Evolutionary conservation across 306 rosid species (phyloP).

Genomic region (Clitoria ternatea): DNA sequence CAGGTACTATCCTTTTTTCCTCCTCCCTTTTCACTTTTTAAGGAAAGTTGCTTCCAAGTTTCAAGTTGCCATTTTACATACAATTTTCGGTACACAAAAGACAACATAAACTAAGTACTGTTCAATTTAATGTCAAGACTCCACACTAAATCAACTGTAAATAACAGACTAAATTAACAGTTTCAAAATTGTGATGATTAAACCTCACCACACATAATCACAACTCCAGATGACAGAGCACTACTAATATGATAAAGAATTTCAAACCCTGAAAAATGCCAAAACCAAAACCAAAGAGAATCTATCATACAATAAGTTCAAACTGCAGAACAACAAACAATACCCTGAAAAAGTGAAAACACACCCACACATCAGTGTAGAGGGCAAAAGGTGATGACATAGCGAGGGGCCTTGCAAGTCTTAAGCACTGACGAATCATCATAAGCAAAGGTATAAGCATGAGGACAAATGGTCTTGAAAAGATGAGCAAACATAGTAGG

Average conservation of each 20-base stretch:
- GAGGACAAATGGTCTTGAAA: slow-evolving; percentile 60
- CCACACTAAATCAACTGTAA: neutral
- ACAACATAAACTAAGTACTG: neutral
- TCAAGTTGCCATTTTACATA: no score
- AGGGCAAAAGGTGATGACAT: slow-evolving; percentile 67
- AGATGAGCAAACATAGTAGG: slow-evolving; percentile 45
- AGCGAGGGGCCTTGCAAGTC: slow-evolving; percentile 47
- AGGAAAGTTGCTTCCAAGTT: no score
- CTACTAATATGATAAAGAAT: neutral
- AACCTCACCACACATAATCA: neutral
- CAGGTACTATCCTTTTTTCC: no score
- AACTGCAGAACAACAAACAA: neutral
- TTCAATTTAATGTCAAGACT: no score
- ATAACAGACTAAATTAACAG: neutral
- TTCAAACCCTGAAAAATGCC: neutral
- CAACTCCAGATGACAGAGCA: neutral
- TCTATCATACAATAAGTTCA: neutral
- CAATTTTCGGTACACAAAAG: neutral
- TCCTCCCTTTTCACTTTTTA: no score
- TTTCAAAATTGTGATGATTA: neutral
- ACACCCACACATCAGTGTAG: neutral
- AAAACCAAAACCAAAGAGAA: neutral
- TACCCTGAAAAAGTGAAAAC: neutral
- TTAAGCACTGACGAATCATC: slow-evolving; percentile 60
- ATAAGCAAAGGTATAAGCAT: slow-evolving; percentile 59